Percentiles rank a stretch among this genome's conserved stretches.
These are phyloP conservation scores for Penicillium desertorum DNA, from an alignment of 495 filamentous ascomycete species.

Conservation along the genomic window DNA sequence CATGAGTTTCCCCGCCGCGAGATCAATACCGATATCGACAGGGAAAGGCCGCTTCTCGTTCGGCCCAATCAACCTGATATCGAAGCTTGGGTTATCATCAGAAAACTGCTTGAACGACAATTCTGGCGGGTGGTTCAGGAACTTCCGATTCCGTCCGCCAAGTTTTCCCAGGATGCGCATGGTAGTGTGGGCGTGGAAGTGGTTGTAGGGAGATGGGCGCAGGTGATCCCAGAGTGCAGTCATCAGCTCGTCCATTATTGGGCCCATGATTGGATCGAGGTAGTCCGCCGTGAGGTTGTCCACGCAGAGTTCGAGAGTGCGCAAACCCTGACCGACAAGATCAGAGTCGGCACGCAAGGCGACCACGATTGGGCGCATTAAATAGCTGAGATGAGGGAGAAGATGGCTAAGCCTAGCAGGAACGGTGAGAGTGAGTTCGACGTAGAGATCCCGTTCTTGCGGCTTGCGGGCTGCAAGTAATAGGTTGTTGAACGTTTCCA, in stretches of 20 bases:
- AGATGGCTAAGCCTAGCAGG: slow-evolving; percentile 93
- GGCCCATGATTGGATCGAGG: slow-evolving; percentile 97
- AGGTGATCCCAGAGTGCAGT: slow-evolving; percentile 93
- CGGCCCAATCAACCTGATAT: slow-evolving; percentile 84
- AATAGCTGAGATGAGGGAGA: slow-evolving; percentile 91
- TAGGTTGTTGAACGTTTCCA: slow-evolving; percentile 95
- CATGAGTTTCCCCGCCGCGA: slow-evolving; percentile 81
- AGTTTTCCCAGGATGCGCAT: slow-evolving; percentile 98
- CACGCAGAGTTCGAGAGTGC: slow-evolving; percentile 94
- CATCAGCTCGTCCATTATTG: slow-evolving; percentile 98
- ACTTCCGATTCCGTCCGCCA: slow-evolving; percentile 91
- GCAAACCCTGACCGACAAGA: slow-evolving; percentile 87
- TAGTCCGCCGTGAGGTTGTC: slow-evolving; percentile 98
- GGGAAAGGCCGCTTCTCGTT: slow-evolving; percentile 86
- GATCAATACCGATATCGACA: slow-evolving; percentile 76
- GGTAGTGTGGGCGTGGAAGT: slow-evolving; percentile 95
- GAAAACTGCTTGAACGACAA: slow-evolving; percentile 79
- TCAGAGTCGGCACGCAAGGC: slow-evolving; percentile 89
- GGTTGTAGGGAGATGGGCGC: slow-evolving; percentile 86
- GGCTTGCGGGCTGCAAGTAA: slow-evolving; percentile 85
- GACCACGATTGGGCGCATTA: slow-evolving; percentile 96
- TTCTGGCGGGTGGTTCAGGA: slow-evolving; percentile 81
- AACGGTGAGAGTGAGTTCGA: slow-evolving; percentile 94
- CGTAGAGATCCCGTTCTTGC: slow-evolving; percentile 89
- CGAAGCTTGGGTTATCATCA: slow-evolving; percentile 82